Evolutionary conservation across 805 yeast genomes (phyloP).

Genomic region (Zygotorulaspora danielsina): DNA sequence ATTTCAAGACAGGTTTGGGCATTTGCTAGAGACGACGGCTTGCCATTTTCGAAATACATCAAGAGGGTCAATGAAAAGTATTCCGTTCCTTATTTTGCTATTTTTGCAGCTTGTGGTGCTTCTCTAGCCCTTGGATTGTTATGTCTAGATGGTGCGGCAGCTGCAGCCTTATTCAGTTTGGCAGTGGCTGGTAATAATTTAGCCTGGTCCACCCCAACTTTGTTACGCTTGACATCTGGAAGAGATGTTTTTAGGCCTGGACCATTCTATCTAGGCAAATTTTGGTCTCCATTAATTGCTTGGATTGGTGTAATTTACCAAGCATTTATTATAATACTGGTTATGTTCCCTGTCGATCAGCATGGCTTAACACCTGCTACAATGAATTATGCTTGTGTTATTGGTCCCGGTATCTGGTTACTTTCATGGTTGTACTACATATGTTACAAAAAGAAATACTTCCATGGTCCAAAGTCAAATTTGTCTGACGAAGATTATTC

Average conservation of each 20-base stretch:
- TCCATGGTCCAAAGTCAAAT: constrained; percentile 50
- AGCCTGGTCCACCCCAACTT: constrained; percentile 41
- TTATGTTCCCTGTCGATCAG: constrained; percentile 55
- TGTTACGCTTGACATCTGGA: constrained; percentile 42
- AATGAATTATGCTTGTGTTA: constrained; percentile 72
- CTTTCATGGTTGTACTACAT: constrained; percentile 50
- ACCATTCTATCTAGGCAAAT: constrained; percentile 56
- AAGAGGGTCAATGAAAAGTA: constrained; percentile 53
- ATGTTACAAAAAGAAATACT: constrained; percentile 48
- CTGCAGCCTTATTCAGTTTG: constrained; percentile 43
- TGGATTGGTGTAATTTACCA: constrained; percentile 49
- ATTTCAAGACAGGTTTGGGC: constrained; percentile 72
- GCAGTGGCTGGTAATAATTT: constrained; percentile 42
- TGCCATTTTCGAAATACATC: constrained; percentile 55
- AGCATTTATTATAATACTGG: constrained; percentile 48
- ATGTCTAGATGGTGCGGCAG: constrained; percentile 41
- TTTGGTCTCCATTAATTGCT: constrained; percentile 44
- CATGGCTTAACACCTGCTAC: constrained; percentile 35
- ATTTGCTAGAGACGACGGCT: constrained; percentile 70
- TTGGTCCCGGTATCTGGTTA: constrained; percentile 59
- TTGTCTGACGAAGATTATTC: constrained; percentile 30
- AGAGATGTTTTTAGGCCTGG: constrained; percentile 56
- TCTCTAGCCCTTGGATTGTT: constrained; percentile 40
- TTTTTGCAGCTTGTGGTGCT: constrained; percentile 39
- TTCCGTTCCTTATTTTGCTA: constrained; percentile 65